phyloP scores from a whole-genome alignment of 2,329 filamentous ascomycete species.

The Berkeleyomyces basicola region DNA sequence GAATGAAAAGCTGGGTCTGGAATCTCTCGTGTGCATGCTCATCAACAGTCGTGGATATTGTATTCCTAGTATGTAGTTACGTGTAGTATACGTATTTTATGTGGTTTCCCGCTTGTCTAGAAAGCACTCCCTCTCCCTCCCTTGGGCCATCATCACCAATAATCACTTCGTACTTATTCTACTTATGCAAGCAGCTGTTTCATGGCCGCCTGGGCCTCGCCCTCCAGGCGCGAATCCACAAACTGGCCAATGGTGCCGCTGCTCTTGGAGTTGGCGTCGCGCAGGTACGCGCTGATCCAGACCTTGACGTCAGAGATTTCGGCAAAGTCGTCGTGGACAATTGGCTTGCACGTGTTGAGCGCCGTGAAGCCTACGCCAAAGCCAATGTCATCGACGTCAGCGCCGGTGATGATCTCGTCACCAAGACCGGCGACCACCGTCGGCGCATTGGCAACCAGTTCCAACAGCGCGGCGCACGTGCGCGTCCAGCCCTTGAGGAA shows the following conservation, averaged over 20 bases:
- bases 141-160: too few species aligned
- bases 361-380: constrained; percentile 92
- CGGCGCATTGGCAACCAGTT: constrained; percentile 77
- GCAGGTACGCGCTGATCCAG: constrained; percentile 71
- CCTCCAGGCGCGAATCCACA: constrained; percentile 52
- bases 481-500: constrained; percentile 84
- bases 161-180: background rate
- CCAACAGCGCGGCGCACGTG: constrained; percentile 77
- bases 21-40: background rate
- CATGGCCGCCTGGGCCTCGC: constrained; percentile 25
- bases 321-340: constrained; percentile 64
- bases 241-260: constrained; percentile 54
- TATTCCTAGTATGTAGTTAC: background rate
- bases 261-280: constrained; percentile 58
- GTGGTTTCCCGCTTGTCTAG: background rate
- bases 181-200: constrained; percentile 6
- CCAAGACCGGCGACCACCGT: constrained; percentile 44
- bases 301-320: constrained; percentile 65
- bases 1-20: too few species aligned
- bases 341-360: constrained; percentile 73
- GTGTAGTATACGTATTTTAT: background rate
- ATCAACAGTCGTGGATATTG: background rate
- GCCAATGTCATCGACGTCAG: constrained; percentile 84
- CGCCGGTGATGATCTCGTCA: constrained; percentile 66
- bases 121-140: background rate